A percentile compares a stretch with the other conserved stretches of the same genome.
phyloP scores from a whole-genome alignment of 2,329 filamentous ascomycete genomes.

The Ilyonectria sp. region DNA sequence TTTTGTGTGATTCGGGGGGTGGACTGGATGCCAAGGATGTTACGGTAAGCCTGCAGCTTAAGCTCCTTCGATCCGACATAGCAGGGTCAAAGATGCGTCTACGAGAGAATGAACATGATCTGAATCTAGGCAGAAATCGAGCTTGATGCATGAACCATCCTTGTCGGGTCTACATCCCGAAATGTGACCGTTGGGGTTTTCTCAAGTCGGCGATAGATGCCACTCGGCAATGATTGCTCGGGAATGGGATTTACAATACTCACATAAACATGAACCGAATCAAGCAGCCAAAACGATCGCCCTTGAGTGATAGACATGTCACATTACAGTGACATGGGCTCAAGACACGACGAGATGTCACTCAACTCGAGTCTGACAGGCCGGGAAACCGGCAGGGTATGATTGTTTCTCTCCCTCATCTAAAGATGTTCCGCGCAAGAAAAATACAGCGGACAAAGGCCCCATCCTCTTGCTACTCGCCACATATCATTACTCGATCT shows the following conservation, averaged over 20 bases:
- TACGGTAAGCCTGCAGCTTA: neutral
- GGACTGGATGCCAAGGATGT: neutral
- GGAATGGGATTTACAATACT: neutral
- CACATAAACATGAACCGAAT: neutral
- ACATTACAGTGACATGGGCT: neutral
- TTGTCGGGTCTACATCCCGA: neutral
- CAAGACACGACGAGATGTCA: neutral
- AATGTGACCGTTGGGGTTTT: neutral
- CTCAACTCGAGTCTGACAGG: constrained; percentile 5
- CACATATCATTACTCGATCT: constrained; percentile 31
- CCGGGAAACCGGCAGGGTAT: constrained; percentile 21
- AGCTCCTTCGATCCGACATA: neutral
- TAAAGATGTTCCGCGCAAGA: constrained; percentile 3
- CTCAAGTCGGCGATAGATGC: neutral
- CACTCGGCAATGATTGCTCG: neutral
- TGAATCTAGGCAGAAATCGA: neutral
- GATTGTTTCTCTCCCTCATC: constrained; percentile 18
- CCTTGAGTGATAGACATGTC: neutral
- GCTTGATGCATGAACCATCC: neutral
- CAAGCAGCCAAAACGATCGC: neutral
- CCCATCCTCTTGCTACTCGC: constrained; percentile 33
- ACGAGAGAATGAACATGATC: neutral
- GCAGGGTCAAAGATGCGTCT: neutral
- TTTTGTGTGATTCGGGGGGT: neutral
- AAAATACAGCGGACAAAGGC: neutral